Evolutionary conservation across 208 protist genomes (phyloP).

Genomic region (Wallacemonas sp.): DNA sequence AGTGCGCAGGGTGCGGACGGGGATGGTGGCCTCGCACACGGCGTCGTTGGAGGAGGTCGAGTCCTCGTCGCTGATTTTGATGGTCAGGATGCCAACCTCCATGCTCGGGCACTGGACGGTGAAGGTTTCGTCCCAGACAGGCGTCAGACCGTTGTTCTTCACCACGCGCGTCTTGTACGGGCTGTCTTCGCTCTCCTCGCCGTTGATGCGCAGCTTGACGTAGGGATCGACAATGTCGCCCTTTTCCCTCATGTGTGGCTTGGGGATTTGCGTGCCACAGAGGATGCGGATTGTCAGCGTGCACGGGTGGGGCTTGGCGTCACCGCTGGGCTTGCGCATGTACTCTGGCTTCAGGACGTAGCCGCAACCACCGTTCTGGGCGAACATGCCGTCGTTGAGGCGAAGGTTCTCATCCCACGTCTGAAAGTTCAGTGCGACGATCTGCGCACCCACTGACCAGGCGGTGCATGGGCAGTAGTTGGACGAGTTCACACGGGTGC

Average conservation of each 20-base stretch:
- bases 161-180: conserved; percentile 42
- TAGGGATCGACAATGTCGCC: conserved; percentile 80
- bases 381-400: conserved; percentile 85
- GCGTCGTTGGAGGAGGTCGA: conserved; percentile 40
- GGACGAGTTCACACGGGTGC: conserved; percentile 70
- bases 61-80: conserved; percentile 56
- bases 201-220: conserved; percentile 59
- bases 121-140: conserved; percentile 65
- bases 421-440: conserved; percentile 92
- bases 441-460: conserved; percentile 71
- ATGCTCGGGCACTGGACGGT: conserved; percentile 33
- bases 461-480: conserved; percentile 84
- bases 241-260: conserved; percentile 47
- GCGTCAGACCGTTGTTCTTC: conserved; percentile 75
- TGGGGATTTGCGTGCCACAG: conserved; percentile 66
- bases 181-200: conserved; percentile 8
- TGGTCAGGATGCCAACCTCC: conserved; percentile 53
- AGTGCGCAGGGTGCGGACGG: conserved; percentile 35
- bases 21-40: conserved; percentile 45
- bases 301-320: conserved; percentile 21
- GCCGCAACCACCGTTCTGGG: conserved; percentile 84
- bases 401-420: conserved; percentile 47
- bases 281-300: conserved; percentile 50
- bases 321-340: conserved; percentile 25
- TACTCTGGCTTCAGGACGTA: conserved; percentile 90